These are phyloP conservation scores for Mortierella sp. DNA, from an alignment of 371 early-diverging fungal genomes.

Conservation along the genomic window DNA sequence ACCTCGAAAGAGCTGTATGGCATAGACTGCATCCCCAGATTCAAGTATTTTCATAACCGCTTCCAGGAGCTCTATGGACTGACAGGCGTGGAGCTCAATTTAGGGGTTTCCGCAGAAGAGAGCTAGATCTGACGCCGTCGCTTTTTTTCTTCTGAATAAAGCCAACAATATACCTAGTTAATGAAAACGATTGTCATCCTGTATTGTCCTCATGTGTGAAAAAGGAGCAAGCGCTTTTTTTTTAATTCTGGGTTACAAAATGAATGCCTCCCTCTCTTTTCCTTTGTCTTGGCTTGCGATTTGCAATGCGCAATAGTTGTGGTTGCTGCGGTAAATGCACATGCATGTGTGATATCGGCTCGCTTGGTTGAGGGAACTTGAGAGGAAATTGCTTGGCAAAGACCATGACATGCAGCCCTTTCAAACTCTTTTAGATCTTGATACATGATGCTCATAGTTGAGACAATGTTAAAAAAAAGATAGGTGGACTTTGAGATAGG, in stretches of 20 bases:
- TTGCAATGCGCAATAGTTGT: neutral
- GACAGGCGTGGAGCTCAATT: slow-evolving; percentile 19
- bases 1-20: slow-evolving; percentile 14
- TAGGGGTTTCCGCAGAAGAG: slow-evolving; percentile 1
- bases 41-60: slow-evolving; percentile 12
- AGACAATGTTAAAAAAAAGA: too few relatives aligned
- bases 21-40: slow-evolving; percentile 14
- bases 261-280: too few relatives aligned
- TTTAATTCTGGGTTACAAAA: too few relatives aligned
- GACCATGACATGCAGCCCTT: too few relatives aligned
- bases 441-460: too few relatives aligned
- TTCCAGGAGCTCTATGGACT: slow-evolving; percentile 13
- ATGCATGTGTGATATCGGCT: neutral
- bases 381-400: neutral
- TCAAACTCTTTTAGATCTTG: too few relatives aligned
- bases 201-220: too few relatives aligned
- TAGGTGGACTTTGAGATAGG: too few relatives aligned
- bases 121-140: neutral
- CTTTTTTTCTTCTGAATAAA: too few relatives aligned
- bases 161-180: neutral
- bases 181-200: too few relatives aligned
- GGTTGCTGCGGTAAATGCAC: neutral
- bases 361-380: neutral
- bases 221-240: too few relatives aligned
- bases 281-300: neutral